Evolutionary conservation across 495 filamentous ascomycete genomes (phyloP).

Genomic region (Xylaria cubensis): DNA sequence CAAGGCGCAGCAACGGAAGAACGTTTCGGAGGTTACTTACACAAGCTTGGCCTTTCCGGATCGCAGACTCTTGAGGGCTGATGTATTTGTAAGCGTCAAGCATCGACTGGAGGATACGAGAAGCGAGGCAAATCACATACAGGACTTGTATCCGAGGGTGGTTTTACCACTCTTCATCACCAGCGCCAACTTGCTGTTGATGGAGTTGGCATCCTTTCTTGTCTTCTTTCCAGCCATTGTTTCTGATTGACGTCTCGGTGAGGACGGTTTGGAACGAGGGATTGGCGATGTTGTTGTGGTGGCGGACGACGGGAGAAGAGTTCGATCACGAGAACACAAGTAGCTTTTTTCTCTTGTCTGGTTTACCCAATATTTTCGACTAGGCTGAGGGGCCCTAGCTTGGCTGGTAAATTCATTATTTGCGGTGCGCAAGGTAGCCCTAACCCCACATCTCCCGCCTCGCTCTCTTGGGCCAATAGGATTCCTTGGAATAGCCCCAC

Average conservation of each 20-base stretch:
- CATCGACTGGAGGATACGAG: background rate
- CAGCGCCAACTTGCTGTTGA: constrained; percentile 58
- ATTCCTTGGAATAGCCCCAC: constrained; percentile 31
- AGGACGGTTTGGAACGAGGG: constrained; percentile 27
- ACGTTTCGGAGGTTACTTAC: background rate
- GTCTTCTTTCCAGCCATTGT: constrained; percentile 69
- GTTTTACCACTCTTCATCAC: constrained; percentile 50
- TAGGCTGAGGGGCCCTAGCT: constrained; percentile 18
- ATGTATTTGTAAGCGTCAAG: constrained; percentile 14
- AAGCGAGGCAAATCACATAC: constrained; percentile 10
- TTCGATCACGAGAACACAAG: constrained; percentile 28
- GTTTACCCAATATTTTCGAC: background rate
- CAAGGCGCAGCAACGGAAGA: background rate
- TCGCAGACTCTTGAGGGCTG: constrained; percentile 91
- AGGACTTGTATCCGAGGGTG: constrained; percentile 88
- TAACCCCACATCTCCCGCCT: constrained; percentile 47
- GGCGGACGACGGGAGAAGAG: constrained; percentile 30
- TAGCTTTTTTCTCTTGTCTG: constrained; percentile 16
- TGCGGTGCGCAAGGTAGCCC: constrained; percentile 44
- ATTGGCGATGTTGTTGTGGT: constrained; percentile 21
- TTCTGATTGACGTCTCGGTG: constrained; percentile 22
- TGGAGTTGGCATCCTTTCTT: constrained; percentile 88
- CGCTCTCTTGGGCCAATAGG: constrained; percentile 33
- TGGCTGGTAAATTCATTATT: constrained; percentile 31
- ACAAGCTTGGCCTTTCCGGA: constrained; percentile 80